Percentiles rank a stretch among this genome's conserved stretches.
Conservation (phyloP, 1,284 basidiomycete genomes). For the Apiotrichum akiyoshidainum region DNA sequence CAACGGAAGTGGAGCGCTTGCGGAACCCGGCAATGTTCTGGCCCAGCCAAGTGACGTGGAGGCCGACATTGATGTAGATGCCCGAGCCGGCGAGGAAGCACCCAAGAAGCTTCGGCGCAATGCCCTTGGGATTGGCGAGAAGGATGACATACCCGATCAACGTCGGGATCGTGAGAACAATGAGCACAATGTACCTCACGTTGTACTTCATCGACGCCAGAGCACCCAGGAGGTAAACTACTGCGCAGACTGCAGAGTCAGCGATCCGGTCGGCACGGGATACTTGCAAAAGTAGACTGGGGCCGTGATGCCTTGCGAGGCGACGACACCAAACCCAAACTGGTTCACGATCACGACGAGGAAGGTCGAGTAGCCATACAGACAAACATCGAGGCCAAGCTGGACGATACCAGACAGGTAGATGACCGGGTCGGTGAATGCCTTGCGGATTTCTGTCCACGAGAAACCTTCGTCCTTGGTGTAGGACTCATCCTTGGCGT, state of each 20-base stretch:
- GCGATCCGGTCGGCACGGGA: too few species aligned
- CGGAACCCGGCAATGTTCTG: conserved; percentile 29
- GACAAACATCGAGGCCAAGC: conserved; percentile 30
- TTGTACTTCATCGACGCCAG: conserved; percentile 8
- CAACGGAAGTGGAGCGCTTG: conserved; percentile 28
- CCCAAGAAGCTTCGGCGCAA: conserved; percentile 22
- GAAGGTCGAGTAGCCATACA: conserved; percentile 28
- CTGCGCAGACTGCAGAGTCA: background rate
- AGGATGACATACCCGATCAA: conserved; percentile 26
- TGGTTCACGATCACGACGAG: conserved; percentile 26
- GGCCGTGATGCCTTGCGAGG: conserved; percentile 28
- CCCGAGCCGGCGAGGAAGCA: conserved; percentile 30
- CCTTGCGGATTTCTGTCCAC: conserved; percentile 18
- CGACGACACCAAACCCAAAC: conserved; percentile 21
- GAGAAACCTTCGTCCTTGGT: conserved; percentile 12
- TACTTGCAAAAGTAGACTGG: conserved; percentile 22
- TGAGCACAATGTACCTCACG: conserved; percentile 14
- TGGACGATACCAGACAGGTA: conserved; percentile 24
- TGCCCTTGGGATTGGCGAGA: conserved; percentile 5
- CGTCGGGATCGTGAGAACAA: conserved; percentile 7
- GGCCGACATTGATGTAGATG: conserved; percentile 30
- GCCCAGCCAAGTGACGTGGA: conserved; percentile 30
- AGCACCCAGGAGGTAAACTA: conserved; percentile 20
- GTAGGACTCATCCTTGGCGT: conserved; percentile 11
- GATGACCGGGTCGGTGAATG: conserved; percentile 18